Conservation (phyloP, 2,329 filamentous ascomycete genomes). For the Cryoendolithus antarcticus region DNA sequence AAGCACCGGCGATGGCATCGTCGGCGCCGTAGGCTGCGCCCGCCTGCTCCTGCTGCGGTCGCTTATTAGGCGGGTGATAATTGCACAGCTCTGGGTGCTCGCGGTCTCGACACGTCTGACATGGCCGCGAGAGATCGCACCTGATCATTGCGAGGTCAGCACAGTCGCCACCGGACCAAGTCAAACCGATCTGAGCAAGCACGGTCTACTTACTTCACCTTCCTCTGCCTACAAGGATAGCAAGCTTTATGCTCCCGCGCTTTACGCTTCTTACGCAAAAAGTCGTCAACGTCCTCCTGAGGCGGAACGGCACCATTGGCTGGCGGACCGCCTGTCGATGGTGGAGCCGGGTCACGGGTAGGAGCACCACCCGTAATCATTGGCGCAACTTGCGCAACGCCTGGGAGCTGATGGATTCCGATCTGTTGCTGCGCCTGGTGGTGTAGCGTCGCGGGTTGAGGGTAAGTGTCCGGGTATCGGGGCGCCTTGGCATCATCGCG, state of each 20-base stretch:
- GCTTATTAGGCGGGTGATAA: slow-evolving; percentile 25
- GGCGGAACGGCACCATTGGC: slow-evolving; percentile 16
- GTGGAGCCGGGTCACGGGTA: no score
- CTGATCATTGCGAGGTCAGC: slow-evolving; percentile 24
- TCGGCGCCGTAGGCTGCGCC: slow-evolving; percentile 3
- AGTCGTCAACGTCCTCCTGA: slow-evolving; percentile 37
- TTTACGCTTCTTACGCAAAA: slow-evolving; percentile 37
- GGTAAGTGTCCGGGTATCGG: background rate
- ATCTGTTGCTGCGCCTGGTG: slow-evolving; percentile 3
- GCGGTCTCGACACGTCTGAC: slow-evolving; percentile 37
- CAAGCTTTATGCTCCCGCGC: slow-evolving; percentile 40
- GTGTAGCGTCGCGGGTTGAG: background rate
- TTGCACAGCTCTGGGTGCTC: slow-evolving; percentile 39
- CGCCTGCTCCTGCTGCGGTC: slow-evolving; percentile 15
- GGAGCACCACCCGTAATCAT: background rate
- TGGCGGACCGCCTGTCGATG: background rate
- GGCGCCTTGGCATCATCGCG: background rate
- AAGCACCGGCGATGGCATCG: slow-evolving; percentile 2
- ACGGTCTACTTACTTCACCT: slow-evolving; percentile 19
- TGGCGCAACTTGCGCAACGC: background rate
- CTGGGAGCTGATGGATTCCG: slow-evolving; percentile 1
- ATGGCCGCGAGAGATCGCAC: slow-evolving; percentile 35
- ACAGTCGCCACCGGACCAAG: no score
- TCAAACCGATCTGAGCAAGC: no score
- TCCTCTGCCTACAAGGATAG: slow-evolving; percentile 35